phyloP scores from a whole-genome alignment of 345 rosid species.

The Corchorus olitorius region DNA sequence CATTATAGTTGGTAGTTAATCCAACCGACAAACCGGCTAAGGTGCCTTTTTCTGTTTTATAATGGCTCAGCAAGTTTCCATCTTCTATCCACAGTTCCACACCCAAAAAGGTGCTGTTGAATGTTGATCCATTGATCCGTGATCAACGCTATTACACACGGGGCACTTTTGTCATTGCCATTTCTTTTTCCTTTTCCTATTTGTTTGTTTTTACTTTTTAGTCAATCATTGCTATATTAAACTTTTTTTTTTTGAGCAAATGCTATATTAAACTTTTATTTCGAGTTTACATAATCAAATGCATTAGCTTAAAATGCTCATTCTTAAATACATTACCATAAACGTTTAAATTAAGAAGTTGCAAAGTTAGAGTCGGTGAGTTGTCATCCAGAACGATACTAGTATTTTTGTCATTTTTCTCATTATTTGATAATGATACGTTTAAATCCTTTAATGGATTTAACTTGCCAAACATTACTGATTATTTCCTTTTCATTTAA shows the following conservation, averaged over 20 bases:
- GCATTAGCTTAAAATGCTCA: too few species aligned
- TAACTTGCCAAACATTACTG: too few species aligned
- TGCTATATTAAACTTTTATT: too few species aligned
- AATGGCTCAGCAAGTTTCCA: neutral
- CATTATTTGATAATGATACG: too few species aligned
- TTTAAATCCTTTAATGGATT: too few species aligned
- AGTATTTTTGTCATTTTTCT: too few species aligned
- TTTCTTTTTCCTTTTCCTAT: neutral
- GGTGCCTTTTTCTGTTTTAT: neutral
- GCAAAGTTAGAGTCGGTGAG: neutral
- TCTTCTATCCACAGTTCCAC: neutral
- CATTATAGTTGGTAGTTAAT: conserved; percentile 10
- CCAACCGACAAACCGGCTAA: conserved; percentile 28
- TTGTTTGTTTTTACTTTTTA: neutral
- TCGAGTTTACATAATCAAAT: too few species aligned
- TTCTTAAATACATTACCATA: too few species aligned
- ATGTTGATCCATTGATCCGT: neutral
- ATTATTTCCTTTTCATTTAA: too few species aligned
- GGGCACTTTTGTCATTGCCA: neutral
- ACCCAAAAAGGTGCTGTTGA: neutral
- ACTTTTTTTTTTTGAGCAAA: too few species aligned
- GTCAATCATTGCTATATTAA: too few species aligned
- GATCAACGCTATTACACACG: neutral
- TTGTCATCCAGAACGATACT: too few species aligned
- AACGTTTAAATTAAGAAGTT: neutral